Conservation (phyloP, 257 asterid species). For the Striga asiatica region DNA sequence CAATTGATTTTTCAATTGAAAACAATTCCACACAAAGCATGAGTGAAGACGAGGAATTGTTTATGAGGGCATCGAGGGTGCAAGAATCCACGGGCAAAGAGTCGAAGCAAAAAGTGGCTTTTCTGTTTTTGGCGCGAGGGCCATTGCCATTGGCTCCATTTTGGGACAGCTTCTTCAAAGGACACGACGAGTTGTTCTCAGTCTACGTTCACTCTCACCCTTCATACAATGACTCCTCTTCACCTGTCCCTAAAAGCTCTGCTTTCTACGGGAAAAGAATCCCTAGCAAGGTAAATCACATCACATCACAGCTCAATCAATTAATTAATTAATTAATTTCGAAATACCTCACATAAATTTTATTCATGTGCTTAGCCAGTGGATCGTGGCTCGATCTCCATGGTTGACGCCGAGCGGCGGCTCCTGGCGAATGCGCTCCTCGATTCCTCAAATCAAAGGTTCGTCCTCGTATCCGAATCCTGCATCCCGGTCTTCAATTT, state of each 20-base stretch:
- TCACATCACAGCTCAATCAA: too few relatives aligned
- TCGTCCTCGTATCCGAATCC: conserved; percentile 54
- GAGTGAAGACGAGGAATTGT: conserved; percentile 56
- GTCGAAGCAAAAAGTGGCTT: conserved; percentile 33
- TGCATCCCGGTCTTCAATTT: conserved; percentile 69
- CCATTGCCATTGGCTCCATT: conserved; percentile 49
- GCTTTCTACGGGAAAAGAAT: conserved; percentile 38
- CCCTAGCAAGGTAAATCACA: conserved; percentile 49
- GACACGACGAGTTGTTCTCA: conserved; percentile 38
- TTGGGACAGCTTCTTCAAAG: conserved; percentile 51
- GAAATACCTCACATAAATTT: too few relatives aligned
- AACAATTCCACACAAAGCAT: conserved; percentile 28
- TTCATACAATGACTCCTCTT: conserved; percentile 33
- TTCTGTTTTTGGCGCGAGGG: conserved; percentile 68
- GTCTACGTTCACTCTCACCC: conserved; percentile 56
- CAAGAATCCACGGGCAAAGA: neutral
- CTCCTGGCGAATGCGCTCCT: conserved; percentile 56
- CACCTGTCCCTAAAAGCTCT: conserved; percentile 31
- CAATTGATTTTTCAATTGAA: neutral
- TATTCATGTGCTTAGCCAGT: too few relatives aligned
- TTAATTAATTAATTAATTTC: too few relatives aligned
- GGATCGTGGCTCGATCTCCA: conserved; percentile 54
- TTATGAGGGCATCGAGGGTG: conserved; percentile 27
- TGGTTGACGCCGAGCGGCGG: conserved; percentile 66
- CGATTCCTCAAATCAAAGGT: conserved; percentile 47